phyloP scores from a whole-genome alignment of 306 rosid genomes.

The Cotoneaster glaucophyllus region DNA sequence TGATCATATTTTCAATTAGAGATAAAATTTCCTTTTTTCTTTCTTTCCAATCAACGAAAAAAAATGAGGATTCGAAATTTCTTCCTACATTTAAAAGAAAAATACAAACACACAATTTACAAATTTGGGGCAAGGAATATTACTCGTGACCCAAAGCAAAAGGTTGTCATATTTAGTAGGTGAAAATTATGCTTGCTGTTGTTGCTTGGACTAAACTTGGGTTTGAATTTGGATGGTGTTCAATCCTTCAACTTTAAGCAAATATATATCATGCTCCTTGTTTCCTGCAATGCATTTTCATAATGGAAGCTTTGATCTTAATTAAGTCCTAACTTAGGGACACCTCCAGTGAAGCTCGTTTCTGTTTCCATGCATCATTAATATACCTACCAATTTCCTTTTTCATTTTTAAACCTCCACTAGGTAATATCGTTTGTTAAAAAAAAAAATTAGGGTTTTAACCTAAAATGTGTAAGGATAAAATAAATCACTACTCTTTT shows the following conservation, averaged over 20 bases:
- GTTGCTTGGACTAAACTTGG: conserved; percentile 12
- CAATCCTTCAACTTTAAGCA: conserved; percentile 19
- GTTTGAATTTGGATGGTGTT: conserved; percentile 12
- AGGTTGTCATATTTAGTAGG: not conserved
- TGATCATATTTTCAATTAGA: not conserved
- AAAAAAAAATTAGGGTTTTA: no score
- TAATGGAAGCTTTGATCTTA: not conserved
- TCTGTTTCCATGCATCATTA: not conserved
- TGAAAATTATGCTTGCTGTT: not conserved
- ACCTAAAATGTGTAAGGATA: no score
- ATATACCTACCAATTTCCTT: no score
- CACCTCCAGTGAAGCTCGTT: not conserved
- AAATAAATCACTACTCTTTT: no score
- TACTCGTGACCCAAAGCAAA: not conserved
- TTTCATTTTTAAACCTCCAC: no score
- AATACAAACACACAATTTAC: not conserved
- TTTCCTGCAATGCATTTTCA: not conserved
- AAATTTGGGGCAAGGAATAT: not conserved
- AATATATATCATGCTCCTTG: conserved; percentile 10
- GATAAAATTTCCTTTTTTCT: not conserved
- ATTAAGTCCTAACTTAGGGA: not conserved
- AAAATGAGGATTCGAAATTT: not conserved
- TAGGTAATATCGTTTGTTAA: no score
- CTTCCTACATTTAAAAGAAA: not conserved
- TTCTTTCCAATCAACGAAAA: not conserved